Base-by-base conservation (phyloP, 208 protist genomes). In the Chromosphaera perkinsii region DNA sequence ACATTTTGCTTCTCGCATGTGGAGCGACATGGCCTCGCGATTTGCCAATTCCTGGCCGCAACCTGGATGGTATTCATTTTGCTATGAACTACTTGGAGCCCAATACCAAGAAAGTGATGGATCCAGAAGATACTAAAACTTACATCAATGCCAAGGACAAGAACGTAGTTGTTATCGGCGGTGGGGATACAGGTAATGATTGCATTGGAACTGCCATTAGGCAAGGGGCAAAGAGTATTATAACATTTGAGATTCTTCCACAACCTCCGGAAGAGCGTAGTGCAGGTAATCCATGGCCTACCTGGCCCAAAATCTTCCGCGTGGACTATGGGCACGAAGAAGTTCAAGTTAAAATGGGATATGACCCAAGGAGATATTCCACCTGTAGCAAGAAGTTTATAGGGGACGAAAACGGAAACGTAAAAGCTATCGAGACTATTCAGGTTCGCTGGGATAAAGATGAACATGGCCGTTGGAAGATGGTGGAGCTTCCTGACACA, bases 241-340 rank as follows among this genome's bases (percentile, higher is more conserved):
- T 71, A 36, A 83, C 76, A 65, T 84, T 90, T 55, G 86, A 90
- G 65, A 72, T 89, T 37, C 49, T 85, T 42, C 69, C 72, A 9
- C 45, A 51, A 22, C 83, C 85, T 36, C 77, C 76, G 17, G 39
- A 68, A 26, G 48, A 3, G 0, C 39, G 63, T 31, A 69, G 77
- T 36, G 75, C 70, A 1, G 54, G 51, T 9, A 90, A 90, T 71
- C 82, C 86, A 20, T 90, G 86, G 86, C 86, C 86, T 3, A 39
- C 76, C 29, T 89, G 77, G 75, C 86, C 86, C 3, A 60, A 76
- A 26, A 78, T 90, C 33, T 84, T 80, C 60, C 54, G 80, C 20
- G 75, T 80, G 26, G 86, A 90, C 61, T 90, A 90, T 49, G 86
- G 81, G 20, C 86, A 90, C 63, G 78, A 76, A 49, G 86, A 90